Percentiles rank a stretch among this genome's conserved stretches.
Evolutionary conservation across 1,284 basidiomycete species (phyloP).

Genomic region (Cronartium ribicola): DNA sequence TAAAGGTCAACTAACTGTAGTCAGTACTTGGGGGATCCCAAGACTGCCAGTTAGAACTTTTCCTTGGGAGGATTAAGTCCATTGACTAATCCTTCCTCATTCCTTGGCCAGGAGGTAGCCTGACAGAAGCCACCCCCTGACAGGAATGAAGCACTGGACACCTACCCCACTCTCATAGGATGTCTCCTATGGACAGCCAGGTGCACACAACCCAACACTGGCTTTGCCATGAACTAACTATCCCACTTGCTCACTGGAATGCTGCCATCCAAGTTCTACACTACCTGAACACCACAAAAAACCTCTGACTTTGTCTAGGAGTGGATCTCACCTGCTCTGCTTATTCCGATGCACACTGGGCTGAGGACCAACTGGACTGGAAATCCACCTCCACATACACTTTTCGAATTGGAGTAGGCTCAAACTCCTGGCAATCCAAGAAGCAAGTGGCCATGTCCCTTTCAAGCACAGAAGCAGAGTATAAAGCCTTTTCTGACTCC

Average conservation of each 20-base stretch:
- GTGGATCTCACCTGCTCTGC: neutral
- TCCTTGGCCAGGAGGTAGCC: too few relatives aligned
- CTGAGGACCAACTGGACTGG: neutral
- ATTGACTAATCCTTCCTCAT: too few relatives aligned
- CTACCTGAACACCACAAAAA: conserved; percentile 1
- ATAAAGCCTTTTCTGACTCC: conserved; percentile 11
- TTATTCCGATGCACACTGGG: neutral
- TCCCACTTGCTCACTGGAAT: conserved; percentile 1
- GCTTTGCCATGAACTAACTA: neutral
- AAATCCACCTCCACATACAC: neutral
- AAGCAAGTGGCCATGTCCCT: conserved; percentile 4
- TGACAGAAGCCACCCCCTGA: too few relatives aligned
- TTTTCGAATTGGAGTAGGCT: neutral
- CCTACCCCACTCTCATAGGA: too few relatives aligned
- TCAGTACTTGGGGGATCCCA: too few relatives aligned
- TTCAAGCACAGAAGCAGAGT: conserved; percentile 7
- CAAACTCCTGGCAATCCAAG: conserved; percentile 7
- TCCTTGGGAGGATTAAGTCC: too few relatives aligned
- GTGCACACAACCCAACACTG: conserved; percentile 4
- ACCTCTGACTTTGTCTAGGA: neutral
- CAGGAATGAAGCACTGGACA: too few relatives aligned
- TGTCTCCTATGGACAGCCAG: neutral
- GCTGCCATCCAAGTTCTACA: neutral
- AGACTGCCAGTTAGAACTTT: too few relatives aligned
- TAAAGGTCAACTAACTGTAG: too few relatives aligned